These are phyloP conservation scores for Castanea mollissima DNA, from an alignment of 306 rosid genomes.

Conservation along the genomic window DNA sequence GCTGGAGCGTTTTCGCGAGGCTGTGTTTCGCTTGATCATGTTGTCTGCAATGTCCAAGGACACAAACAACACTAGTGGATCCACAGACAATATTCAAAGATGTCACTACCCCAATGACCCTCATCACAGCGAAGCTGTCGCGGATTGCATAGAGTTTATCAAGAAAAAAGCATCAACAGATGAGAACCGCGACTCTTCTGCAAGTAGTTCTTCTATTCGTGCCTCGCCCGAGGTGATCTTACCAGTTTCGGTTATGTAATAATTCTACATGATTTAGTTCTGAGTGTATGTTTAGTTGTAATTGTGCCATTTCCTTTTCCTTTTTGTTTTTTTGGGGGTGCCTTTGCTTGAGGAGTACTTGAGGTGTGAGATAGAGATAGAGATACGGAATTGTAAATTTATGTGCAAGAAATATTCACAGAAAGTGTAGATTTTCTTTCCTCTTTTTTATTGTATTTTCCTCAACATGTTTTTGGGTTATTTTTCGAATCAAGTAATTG, in stretches of 20 bases:
- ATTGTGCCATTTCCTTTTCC: neutral
- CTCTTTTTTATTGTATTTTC: neutral
- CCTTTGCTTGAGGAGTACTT: neutral
- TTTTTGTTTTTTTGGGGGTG: neutral
- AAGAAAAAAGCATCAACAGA: constrained; percentile 58
- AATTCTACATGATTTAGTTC: constrained; percentile 2
- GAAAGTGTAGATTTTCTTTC: neutral
- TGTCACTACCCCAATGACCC: constrained; percentile 33
- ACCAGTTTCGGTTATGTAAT: constrained; percentile 31
- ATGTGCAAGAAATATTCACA: neutral
- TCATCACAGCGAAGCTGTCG: constrained; percentile 77
- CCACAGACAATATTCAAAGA: constrained; percentile 21
- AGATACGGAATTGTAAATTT: neutral
- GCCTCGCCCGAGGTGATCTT: constrained; percentile 19
- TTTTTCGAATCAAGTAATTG: neutral
- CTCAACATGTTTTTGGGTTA: neutral
- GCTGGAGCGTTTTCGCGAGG: constrained; percentile 80
- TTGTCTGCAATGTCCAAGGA: constrained; percentile 67
- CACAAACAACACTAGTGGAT: constrained; percentile 7
- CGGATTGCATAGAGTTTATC: constrained; percentile 90
- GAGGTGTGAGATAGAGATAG: neutral
- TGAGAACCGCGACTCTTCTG: constrained; percentile 23
- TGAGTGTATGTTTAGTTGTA: neutral
- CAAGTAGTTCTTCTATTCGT: constrained; percentile 12
- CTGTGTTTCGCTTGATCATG: constrained; percentile 83